Conservation (phyloP, 2,329 filamentous ascomycete genomes). For the Colletotrichum navitas region DNA sequence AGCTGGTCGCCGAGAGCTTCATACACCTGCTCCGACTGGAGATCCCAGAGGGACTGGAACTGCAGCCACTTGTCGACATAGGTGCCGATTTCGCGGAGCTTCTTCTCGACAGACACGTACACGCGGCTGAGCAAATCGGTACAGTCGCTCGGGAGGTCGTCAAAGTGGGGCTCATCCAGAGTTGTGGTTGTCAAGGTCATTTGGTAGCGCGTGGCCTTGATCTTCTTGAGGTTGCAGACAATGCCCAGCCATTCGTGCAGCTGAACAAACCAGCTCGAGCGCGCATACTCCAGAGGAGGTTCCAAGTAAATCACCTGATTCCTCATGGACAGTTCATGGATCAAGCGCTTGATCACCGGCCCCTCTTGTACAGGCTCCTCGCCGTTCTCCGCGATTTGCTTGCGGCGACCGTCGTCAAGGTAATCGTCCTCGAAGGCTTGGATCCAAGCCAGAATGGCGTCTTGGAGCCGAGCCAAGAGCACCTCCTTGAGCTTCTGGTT, state of each 20-base stretch:
- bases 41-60: slow-evolving; percentile 98
- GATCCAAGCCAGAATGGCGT: slow-evolving; percentile 89
- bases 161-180: slow-evolving; percentile 80
- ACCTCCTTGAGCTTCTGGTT: slow-evolving; percentile 88
- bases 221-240: slow-evolving; percentile 91
- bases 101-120: slow-evolving; percentile 86
- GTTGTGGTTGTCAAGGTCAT: slow-evolving; percentile 80
- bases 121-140: slow-evolving; percentile 83
- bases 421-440: slow-evolving; percentile 79
- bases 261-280: slow-evolving; percentile 93
- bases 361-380: slow-evolving; percentile 63
- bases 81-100: slow-evolving; percentile 80
- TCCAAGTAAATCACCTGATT: slow-evolving; percentile 98
- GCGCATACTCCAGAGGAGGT: slow-evolving; percentile 89
- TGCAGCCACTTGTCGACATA: slow-evolving; percentile 99
- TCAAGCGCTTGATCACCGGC: slow-evolving; percentile 78
- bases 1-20: slow-evolving; percentile 92
- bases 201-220: slow-evolving; percentile 95
- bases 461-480: slow-evolving; percentile 83
- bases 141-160: slow-evolving; percentile 86
- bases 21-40: slow-evolving; percentile 96
- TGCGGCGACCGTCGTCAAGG: slow-evolving; percentile 65
- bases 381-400: slow-evolving; percentile 57
- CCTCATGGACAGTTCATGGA: slow-evolving; percentile 96
- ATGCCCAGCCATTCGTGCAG: slow-evolving; percentile 94